Conservation (phyloP, 768 basidiomycete species). For the Boletus eberwhitei region DNA sequence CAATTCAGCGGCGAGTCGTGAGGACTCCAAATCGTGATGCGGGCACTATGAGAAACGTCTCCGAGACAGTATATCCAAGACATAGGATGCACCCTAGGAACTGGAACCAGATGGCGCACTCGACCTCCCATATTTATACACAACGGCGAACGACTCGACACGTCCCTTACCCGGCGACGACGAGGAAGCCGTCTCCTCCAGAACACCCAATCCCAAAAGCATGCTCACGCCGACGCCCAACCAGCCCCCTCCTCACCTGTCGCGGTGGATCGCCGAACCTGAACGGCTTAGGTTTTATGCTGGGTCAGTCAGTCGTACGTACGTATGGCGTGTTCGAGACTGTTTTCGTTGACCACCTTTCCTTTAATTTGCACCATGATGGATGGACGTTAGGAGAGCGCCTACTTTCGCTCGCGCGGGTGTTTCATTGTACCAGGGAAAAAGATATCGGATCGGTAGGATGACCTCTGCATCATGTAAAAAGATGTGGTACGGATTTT, state of each 20-base stretch:
- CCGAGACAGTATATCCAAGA: background rate
- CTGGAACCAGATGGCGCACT: background rate
- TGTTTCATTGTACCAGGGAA: conserved; percentile 60
- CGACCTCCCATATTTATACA: background rate
- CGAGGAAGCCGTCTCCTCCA: conserved; percentile 4
- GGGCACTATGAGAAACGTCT: background rate
- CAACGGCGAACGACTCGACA: conserved; percentile 11
- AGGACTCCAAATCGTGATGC: background rate
- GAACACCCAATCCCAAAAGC: no score
- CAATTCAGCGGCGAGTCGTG: no score
- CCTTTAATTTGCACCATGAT: background rate
- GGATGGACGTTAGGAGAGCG: conserved; percentile 46
- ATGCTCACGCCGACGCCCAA: conserved; percentile 31
- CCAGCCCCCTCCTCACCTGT: conserved; percentile 52
- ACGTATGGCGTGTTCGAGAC: conserved; percentile 13
- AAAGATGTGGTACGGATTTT: no score
- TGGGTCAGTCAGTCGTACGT: conserved; percentile 57
- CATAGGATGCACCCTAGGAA: background rate
- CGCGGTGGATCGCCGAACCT: conserved; percentile 44
- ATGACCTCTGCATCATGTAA: background rate
- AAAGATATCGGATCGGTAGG: conserved; percentile 7
- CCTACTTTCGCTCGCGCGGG: conserved; percentile 55
- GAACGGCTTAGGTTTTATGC: conserved; percentile 64
- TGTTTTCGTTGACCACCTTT: background rate
- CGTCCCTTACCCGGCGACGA: conserved; percentile 6